Evolutionary conservation across 352 stramenopile genomes (phyloP).

Genomic region (Phytophthora hybrid): DNA sequence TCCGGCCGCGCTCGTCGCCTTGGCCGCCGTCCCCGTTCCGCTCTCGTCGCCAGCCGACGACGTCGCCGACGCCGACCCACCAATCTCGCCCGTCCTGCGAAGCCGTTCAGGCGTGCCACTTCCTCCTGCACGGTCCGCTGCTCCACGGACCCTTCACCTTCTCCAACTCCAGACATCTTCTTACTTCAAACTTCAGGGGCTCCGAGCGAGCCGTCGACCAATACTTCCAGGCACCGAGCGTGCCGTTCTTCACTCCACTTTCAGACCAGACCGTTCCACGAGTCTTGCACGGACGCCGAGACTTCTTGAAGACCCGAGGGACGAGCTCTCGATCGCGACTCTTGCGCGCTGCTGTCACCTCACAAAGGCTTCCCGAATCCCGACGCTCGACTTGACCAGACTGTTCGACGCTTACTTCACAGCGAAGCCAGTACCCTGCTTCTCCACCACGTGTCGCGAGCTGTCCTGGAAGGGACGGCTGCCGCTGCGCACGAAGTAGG

Average conservation of each 20-base stretch:
- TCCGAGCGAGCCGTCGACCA: too few relatives aligned
- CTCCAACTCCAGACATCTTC: not conserved
- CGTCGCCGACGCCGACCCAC: too few relatives aligned
- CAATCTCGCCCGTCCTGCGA: not conserved
- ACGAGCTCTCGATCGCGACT: not conserved
- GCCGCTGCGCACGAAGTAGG: not conserved
- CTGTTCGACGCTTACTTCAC: not conserved
- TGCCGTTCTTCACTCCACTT: not conserved
- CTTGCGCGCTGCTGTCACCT: not conserved
- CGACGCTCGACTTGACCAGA: not conserved
- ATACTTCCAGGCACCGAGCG: not conserved
- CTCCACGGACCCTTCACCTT: not conserved
- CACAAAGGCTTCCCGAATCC: not conserved
- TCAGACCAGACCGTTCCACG: not conserved
- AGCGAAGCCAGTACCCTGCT: constrained; percentile 1
- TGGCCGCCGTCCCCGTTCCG: too few relatives aligned
- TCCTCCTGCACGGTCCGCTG: not conserved
- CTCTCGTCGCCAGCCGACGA: too few relatives aligned
- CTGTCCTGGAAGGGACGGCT: not conserved
- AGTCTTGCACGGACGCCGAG: not conserved
- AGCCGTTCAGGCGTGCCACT: not conserved
- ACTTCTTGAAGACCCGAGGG: not conserved
- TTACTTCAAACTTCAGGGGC: too few relatives aligned
- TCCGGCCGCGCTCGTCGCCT: too few relatives aligned
- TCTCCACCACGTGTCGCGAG: constrained; percentile 3